Conservation (phyloP, 177 flowering plant genomes). For the Viscum album region DNA sequence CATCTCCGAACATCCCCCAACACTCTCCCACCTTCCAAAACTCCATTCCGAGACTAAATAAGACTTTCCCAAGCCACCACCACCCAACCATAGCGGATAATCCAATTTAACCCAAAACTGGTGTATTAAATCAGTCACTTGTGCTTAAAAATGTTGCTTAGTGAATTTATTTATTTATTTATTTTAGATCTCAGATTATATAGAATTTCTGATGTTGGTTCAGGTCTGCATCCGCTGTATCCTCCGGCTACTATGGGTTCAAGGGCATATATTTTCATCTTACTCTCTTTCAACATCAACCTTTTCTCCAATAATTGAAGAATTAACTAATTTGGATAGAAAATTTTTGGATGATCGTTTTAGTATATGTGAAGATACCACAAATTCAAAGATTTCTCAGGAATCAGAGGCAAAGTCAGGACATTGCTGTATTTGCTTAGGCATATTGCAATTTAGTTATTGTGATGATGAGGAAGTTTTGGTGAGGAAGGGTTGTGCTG, state of each 20-base stretch:
- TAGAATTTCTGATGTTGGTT: background rate
- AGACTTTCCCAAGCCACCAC: too few relatives aligned
- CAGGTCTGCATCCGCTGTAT: slow-evolving; percentile 67
- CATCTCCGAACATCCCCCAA: too few relatives aligned
- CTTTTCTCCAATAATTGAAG: slow-evolving; percentile 21
- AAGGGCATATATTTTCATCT: slow-evolving; percentile 20
- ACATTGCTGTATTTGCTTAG: slow-evolving; percentile 57
- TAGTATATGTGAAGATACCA: slow-evolving; percentile 6
- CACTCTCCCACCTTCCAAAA: too few relatives aligned
- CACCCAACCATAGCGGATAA: too few relatives aligned
- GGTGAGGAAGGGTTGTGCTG: slow-evolving; percentile 21
- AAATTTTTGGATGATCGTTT: background rate
- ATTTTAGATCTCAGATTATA: too few relatives aligned
- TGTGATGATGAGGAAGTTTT: slow-evolving; percentile 22
- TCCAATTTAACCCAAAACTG: too few relatives aligned
- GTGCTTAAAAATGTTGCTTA: too few relatives aligned
- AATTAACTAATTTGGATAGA: slow-evolving; percentile 8
- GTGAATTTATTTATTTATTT: too few relatives aligned
- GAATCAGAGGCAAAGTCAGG: slow-evolving; percentile 16
- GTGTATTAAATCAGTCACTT: too few relatives aligned
- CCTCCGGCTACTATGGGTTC: slow-evolving; percentile 42
- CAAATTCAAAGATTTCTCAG: background rate
- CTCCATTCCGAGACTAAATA: too few relatives aligned
- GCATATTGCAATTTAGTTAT: slow-evolving; percentile 50
- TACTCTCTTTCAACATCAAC: slow-evolving; percentile 21